A percentile compares a stretch with the other conserved stretches of the same genome.
Conservation (phyloP, 164 flowering plant species). For the Piper longum region DNA sequence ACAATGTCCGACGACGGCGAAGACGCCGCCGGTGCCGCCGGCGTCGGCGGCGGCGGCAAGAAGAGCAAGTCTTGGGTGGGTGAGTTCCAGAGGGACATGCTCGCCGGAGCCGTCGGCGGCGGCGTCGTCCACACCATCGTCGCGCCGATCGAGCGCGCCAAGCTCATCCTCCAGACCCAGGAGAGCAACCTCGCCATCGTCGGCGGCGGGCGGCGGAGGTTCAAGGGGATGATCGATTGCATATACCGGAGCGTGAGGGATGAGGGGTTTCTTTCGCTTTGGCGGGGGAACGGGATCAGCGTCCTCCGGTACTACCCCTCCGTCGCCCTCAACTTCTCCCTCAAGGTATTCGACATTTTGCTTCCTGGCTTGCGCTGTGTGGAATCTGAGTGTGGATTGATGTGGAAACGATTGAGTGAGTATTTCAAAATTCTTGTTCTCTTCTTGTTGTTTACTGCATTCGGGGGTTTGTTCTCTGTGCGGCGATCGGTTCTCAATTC, state of each 20-base stretch:
- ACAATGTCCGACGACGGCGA: too few relatives aligned
- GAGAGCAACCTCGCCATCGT: conserved; percentile 81
- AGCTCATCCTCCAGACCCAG: conserved; percentile 86
- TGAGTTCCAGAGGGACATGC: conserved; percentile 59
- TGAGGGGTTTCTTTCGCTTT: conserved; percentile 77
- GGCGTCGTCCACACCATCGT: conserved; percentile 89
- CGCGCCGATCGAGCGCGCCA: conserved; percentile 90
- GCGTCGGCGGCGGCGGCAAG: neutral
- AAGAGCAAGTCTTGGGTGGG: conserved; percentile 15
- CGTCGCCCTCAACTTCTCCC: conserved; percentile 96
- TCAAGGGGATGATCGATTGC: conserved; percentile 86
- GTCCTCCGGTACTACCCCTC: conserved; percentile 91
- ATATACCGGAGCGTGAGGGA: conserved; percentile 58
- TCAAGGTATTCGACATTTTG: conserved; percentile 42
- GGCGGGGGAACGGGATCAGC: conserved; percentile 96
- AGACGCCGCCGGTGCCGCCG: neutral
- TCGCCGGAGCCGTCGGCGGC: conserved; percentile 89
- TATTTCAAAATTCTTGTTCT: too few relatives aligned
- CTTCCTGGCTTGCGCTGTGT: neutral
- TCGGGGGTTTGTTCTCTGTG: too few relatives aligned
- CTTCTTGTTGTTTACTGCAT: too few relatives aligned
- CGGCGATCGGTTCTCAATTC: too few relatives aligned
- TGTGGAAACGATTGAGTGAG: too few relatives aligned
- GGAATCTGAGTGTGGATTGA: too few relatives aligned
- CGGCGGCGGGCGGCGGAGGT: conserved; percentile 26